phyloP scores from a whole-genome alignment of 805 yeast genomes.

The Spathaspora girioi region DNA sequence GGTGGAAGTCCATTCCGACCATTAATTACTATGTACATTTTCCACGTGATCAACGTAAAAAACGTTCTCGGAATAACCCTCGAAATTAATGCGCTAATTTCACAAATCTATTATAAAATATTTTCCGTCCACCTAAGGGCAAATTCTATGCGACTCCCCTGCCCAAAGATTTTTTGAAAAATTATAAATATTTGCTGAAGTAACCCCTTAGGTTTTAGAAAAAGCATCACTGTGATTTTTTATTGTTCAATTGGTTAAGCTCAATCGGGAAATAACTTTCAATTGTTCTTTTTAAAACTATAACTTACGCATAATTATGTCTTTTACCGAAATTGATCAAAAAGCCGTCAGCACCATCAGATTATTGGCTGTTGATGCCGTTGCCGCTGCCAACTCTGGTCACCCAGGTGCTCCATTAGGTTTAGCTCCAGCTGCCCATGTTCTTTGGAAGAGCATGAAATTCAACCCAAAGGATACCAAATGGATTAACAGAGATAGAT shows the following conservation, averaged over 20 bases:
- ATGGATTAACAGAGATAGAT: constrained; percentile 95
- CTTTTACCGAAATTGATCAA: constrained; percentile 47
- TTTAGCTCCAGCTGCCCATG: constrained; percentile 93
- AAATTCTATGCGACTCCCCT: constrained; percentile 1
- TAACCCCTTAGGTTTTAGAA: no score
- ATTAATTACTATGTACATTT: background rate
- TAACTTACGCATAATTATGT: background rate
- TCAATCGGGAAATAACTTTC: constrained; percentile 1
- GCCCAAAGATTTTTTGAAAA: background rate
- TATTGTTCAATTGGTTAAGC: background rate
- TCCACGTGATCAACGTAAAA: background rate
- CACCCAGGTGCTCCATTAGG: constrained; percentile 99
- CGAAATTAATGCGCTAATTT: background rate
- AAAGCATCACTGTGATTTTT: background rate
- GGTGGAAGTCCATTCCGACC: background rate
- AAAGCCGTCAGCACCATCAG: constrained; percentile 86
- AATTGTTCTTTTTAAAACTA: constrained; percentile 2
- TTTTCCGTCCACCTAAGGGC: background rate
- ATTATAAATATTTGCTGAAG: constrained; percentile 1
- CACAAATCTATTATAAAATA: background rate
- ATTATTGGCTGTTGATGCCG: constrained; percentile 82
- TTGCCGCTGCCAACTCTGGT: constrained; percentile 87
- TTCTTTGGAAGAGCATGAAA: constrained; percentile 72
- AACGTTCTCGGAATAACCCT: background rate
- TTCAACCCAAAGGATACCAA: constrained; percentile 88